Percentiles rank a stretch among this genome's conserved stretches.
These are phyloP conservation scores for Cruciata laevipes DNA, from an alignment of 257 asterid species.

Conservation along the genomic window DNA sequence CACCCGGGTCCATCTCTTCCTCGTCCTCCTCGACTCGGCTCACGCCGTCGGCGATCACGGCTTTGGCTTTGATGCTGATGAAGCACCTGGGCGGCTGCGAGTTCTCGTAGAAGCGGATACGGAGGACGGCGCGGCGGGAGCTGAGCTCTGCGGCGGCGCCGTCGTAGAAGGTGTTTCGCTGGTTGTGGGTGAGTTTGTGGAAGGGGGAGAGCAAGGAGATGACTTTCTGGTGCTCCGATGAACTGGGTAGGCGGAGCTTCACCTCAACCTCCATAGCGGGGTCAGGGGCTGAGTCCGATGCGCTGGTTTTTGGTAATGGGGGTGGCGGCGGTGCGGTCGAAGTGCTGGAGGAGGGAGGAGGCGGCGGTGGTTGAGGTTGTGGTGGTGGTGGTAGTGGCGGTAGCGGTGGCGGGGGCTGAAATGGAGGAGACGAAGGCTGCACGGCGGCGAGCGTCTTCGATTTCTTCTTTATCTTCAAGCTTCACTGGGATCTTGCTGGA, in stretches of 20 bases:
- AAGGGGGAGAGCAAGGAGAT: conserved; percentile 49
- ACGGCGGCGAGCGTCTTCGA: conserved; percentile 74
- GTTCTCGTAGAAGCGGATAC: conserved; percentile 81
- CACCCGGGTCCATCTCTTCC: conserved; percentile 58
- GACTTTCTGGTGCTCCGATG: conserved; percentile 48
- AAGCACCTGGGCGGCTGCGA: conserved; percentile 49
- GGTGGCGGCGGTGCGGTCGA: conserved; percentile 58
- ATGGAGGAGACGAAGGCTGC: conserved; percentile 41
- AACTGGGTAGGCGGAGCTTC: conserved; percentile 65
- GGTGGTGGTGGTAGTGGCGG: conserved; percentile 29
- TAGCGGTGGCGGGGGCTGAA: conserved; percentile 20
- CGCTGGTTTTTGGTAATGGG: conserved; percentile 71
- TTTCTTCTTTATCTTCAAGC: conserved; percentile 80
- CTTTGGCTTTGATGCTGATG: conserved; percentile 70
- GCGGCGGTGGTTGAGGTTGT: conserved; percentile 31
- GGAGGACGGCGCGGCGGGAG: conserved; percentile 59
- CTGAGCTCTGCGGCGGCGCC: conserved; percentile 58
- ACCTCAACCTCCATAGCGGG: conserved; percentile 65
- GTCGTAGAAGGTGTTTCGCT: conserved; percentile 79
- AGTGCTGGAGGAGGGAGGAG: conserved; percentile 71
- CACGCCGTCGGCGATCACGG: conserved; percentile 64
- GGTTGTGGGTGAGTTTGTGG: conserved; percentile 59
- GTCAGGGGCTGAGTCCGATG: conserved; percentile 62
- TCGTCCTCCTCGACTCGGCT: conserved; percentile 92
- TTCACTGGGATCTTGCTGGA: conserved; percentile 76